A percentile compares a stretch with the other conserved stretches of the same genome.
These are phyloP conservation scores for Xylaria sp. DNA, from an alignment of 2,329 filamentous ascomycete genomes.

Conservation along the genomic window DNA sequence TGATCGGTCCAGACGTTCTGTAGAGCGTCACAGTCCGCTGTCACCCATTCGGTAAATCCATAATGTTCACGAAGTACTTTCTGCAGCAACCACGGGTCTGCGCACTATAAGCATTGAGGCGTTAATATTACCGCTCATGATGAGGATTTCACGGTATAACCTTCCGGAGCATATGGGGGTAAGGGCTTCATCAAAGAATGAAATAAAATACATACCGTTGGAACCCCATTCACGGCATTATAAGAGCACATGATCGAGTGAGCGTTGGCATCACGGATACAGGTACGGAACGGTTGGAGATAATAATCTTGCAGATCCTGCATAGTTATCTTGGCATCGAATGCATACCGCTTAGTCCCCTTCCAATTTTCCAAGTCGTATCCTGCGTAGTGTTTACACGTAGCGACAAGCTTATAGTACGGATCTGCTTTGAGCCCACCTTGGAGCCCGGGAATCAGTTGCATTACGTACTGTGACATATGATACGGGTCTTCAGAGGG, in stretches of 20 bases:
- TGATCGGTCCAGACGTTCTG: slow-evolving; percentile 63
- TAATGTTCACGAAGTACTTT: slow-evolving; percentile 70
- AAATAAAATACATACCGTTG: slow-evolving; percentile 51
- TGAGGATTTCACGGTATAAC: neutral
- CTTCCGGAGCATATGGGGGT: neutral
- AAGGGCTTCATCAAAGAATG: neutral
- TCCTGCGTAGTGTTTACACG: slow-evolving; percentile 68
- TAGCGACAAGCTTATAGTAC: slow-evolving; percentile 58
- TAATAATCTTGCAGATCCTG: slow-evolving; percentile 77
- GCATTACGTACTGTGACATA: slow-evolving; percentile 62
- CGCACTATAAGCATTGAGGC: slow-evolving; percentile 53
- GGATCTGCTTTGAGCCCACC: slow-evolving; percentile 42
- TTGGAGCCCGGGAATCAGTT: slow-evolving; percentile 65
- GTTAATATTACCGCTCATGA: neutral
- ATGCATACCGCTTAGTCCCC: slow-evolving; percentile 59
- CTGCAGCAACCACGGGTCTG: slow-evolving; percentile 69
- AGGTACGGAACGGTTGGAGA: slow-evolving; percentile 71
- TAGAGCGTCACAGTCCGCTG: slow-evolving; percentile 72
- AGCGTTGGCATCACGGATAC: slow-evolving; percentile 65
- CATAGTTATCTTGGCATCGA: slow-evolving; percentile 64
- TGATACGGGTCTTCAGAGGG: slow-evolving; percentile 66
- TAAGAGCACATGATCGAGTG: slow-evolving; percentile 70
- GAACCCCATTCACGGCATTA: slow-evolving; percentile 72
- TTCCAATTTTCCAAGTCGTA: slow-evolving; percentile 65
- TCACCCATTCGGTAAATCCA: slow-evolving; percentile 70